These are phyloP conservation scores for Priceomyces medius DNA, from an alignment of 805 yeast genomes.

Conservation along the genomic window DNA sequence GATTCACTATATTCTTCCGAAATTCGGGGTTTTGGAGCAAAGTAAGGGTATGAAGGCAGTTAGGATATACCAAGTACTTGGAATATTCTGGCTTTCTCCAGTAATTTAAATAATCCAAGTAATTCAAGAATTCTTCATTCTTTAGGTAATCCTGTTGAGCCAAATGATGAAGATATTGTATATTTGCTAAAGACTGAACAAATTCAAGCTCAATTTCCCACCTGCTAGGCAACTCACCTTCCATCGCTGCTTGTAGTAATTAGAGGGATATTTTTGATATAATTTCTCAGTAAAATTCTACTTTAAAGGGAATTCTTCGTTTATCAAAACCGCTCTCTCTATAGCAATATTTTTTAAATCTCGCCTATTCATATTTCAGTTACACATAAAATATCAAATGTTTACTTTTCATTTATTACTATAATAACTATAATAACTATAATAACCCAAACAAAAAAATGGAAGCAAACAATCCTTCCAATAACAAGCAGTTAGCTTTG, in stretches of 20 bases:
- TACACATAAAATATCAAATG: no score
- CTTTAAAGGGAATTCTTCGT: no score
- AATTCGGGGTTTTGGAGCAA: slow-evolving; percentile 55
- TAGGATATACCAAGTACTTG: slow-evolving; percentile 76
- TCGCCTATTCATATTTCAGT: no score
- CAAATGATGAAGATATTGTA: slow-evolving; percentile 79
- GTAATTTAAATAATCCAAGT: slow-evolving; percentile 78
- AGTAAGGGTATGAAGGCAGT: slow-evolving; percentile 78
- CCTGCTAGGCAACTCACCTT: slow-evolving; percentile 57
- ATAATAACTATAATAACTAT: not conserved
- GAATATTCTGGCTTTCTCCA: slow-evolving; percentile 78
- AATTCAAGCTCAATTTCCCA: slow-evolving; percentile 93
- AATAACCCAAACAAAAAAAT: not conserved
- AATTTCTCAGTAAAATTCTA: no score
- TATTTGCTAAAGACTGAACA: slow-evolving; percentile 87
- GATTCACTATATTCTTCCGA: slow-evolving; percentile 53
- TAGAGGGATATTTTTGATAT: no score
- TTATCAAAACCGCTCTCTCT: no score
- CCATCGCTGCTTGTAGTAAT: no score
- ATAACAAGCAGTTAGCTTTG: slow-evolving; percentile 16
- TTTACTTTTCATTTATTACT: not conserved
- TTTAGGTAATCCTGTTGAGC: slow-evolving; percentile 81
- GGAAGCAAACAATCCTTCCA: slow-evolving; percentile 5
- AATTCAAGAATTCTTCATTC: slow-evolving; percentile 68
- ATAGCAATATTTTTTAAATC: no score